Base-by-base conservation (phyloP, 2,329 filamentous ascomycete species). In the Exophiala xenobiotica region DNA sequence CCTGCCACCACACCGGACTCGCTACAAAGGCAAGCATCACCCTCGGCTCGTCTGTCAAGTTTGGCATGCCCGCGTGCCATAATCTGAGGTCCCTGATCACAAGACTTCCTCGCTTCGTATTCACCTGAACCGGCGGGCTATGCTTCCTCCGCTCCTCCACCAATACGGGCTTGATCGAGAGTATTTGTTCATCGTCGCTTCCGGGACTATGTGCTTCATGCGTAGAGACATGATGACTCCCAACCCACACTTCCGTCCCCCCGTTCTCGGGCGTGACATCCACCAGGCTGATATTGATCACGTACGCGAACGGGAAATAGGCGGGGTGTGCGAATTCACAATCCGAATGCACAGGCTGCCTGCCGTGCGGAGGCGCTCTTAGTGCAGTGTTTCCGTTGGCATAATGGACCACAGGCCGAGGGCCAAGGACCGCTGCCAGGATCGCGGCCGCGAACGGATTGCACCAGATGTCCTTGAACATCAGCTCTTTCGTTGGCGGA, bases 21-120 rank as follows among this genome's bases (percentile, higher is more conserved):
- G 55, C 59, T 7, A 61, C 59, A 44, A 60, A 61, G n/a, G 78
- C 79, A n/a, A 83, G 65, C 80, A 83, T 83, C 14, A 82, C 73
- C 20, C 80, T 67, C 12, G 77, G 72, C 5, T 74, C 66, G 3
- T 72, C 64, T 1, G 75, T 77, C 35, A 65, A 60, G 58, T 85
- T 85, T 1, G 80, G 80, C 76, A 83, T 82, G 0, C 81, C 82
- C 0, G 79, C 80, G 63, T 85, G 81, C 81, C 82, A 86, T 4
- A 83, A 72, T 19, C 81, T 68, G 46, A 85, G 64, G 62, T 85
- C 82, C 1, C 83, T 72, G 23, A 86, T 62, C 27, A 84, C 70
- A 18, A 85, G 62, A 31, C 78, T 77, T 0, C 82, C 80, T 18
- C 74, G 74, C 18, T 67, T 69, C 6, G 77, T 64, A 3, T 48